These are phyloP conservation scores for Citrullus colocynthis DNA, from an alignment of 306 rosid genomes.

Conservation along the genomic window DNA sequence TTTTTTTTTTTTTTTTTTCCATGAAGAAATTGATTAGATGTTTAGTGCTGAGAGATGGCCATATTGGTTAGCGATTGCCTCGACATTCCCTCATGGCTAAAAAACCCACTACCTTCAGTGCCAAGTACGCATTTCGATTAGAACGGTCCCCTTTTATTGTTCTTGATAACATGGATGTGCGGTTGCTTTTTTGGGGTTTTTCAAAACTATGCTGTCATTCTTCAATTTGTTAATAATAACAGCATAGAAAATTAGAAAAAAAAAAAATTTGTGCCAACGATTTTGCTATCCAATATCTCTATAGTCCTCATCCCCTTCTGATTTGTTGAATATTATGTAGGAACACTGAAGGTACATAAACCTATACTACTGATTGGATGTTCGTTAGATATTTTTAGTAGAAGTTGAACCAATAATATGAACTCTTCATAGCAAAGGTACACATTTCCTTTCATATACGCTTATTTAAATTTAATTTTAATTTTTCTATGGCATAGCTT, in stretches of 20 bases:
- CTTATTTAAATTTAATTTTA: background rate
- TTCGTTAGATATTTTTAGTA: background rate
- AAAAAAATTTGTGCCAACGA: background rate
- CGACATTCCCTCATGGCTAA: background rate
- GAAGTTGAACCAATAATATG: background rate
- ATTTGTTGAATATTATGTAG: background rate
- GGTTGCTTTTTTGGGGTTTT: background rate
- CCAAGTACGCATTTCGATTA: background rate
- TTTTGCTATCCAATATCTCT: background rate
- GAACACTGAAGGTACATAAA: background rate
- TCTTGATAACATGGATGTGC: background rate
- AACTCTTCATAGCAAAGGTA: background rate
- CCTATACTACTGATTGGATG: background rate
- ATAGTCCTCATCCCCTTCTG: background rate
- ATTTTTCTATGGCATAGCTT: background rate
- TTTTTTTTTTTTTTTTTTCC: background rate
- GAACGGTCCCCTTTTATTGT: slow-evolving; percentile 8
- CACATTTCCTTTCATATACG: background rate
- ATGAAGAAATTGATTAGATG: background rate
- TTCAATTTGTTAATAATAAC: background rate
- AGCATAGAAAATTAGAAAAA: background rate
- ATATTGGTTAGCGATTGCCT: background rate
- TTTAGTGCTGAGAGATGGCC: background rate
- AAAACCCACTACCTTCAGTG: slow-evolving; percentile 3
- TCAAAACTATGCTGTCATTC: background rate